These are phyloP conservation scores for Tolypocladium sp. DNA, from an alignment of 2,329 filamentous ascomycete genomes.

Conservation along the genomic window DNA sequence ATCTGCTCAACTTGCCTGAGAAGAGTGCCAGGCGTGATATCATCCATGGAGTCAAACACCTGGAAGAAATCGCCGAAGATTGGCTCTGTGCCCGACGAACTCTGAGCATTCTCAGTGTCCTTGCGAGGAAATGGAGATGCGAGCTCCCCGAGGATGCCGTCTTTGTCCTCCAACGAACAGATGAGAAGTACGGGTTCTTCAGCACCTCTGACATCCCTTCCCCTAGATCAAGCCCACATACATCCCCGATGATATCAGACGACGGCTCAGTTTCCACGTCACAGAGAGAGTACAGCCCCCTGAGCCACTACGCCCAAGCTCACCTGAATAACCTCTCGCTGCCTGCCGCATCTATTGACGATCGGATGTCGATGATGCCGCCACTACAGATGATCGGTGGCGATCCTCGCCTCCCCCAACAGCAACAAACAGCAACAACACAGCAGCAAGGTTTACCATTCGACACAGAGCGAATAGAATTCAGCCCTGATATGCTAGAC, in stretches of 20 bases:
- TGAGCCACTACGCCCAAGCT: slow-evolving; percentile 21
- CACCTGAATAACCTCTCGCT: slow-evolving; percentile 9
- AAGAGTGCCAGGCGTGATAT: slow-evolving; percentile 87
- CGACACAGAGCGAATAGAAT: slow-evolving; percentile 11
- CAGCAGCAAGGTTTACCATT: slow-evolving; percentile 9
- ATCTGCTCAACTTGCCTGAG: slow-evolving; percentile 85
- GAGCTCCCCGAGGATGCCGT: slow-evolving; percentile 78
- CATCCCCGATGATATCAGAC: slow-evolving; percentile 19
- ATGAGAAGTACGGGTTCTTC: slow-evolving; percentile 70
- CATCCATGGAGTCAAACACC: slow-evolving; percentile 78
- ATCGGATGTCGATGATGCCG: slow-evolving; percentile 4
- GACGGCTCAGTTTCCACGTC: slow-evolving; percentile 11
- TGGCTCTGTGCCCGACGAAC: slow-evolving; percentile 87
- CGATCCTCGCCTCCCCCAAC: background rate
- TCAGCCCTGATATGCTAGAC: slow-evolving; percentile 13
- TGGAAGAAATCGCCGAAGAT: slow-evolving; percentile 91
- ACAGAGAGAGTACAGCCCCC: slow-evolving; percentile 23
- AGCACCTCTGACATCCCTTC: slow-evolving; percentile 52
- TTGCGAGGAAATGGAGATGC: slow-evolving; percentile 83
- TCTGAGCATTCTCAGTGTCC: slow-evolving; percentile 73
- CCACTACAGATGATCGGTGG: slow-evolving; percentile 1
- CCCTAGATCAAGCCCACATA: slow-evolving; percentile 28
- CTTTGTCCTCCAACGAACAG: slow-evolving; percentile 65
- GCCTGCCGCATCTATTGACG: background rate
- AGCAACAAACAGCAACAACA: background rate